Conservation (phyloP, 176 grass and related monocot genomes). For the Zea luxurians region DNA sequence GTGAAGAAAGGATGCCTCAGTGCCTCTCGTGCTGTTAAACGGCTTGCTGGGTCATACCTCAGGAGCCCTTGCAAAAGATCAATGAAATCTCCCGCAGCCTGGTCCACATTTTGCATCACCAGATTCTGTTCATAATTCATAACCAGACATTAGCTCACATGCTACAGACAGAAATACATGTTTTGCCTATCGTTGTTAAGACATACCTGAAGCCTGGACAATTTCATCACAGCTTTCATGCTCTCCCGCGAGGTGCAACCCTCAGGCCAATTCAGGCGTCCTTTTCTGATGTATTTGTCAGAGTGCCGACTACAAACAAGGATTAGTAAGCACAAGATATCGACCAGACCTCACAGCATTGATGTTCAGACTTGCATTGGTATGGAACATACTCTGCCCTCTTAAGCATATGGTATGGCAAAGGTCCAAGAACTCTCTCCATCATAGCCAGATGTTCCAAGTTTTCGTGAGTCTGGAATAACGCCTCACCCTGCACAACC, state of each 20-base stretch:
- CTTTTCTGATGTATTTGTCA: slow-evolving; percentile 80
- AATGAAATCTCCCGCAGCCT: slow-evolving; percentile 68
- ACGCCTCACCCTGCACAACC: slow-evolving; percentile 55
- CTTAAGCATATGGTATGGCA: slow-evolving; percentile 59
- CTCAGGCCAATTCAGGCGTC: slow-evolving; percentile 89
- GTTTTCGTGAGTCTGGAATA: slow-evolving; percentile 76
- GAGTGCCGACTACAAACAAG: slow-evolving; percentile 56
- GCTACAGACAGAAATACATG: not conserved
- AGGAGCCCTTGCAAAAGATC: slow-evolving; percentile 73
- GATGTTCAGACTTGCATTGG: slow-evolving; percentile 14
- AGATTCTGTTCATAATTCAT: slow-evolving; percentile 49
- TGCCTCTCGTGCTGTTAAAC: slow-evolving; percentile 59
- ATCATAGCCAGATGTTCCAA: slow-evolving; percentile 74
- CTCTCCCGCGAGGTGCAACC: slow-evolving; percentile 74
- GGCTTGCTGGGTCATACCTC: slow-evolving; percentile 63
- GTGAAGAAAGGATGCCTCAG: slow-evolving; percentile 74
- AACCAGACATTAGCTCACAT: not conserved
- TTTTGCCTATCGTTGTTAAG: too few species aligned
- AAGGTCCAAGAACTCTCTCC: slow-evolving; percentile 57
- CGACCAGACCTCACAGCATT: slow-evolving; percentile 16
- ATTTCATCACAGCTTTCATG: slow-evolving; percentile 78
- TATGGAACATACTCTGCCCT: slow-evolving; percentile 56
- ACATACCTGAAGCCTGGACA: slow-evolving; percentile 65
- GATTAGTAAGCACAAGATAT: slow-evolving; percentile 36
- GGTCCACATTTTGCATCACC: slow-evolving; percentile 65